These are phyloP conservation scores for Alloteropsis semialata DNA, from an alignment of 176 grass and related monocot species.

Conservation along the genomic window DNA sequence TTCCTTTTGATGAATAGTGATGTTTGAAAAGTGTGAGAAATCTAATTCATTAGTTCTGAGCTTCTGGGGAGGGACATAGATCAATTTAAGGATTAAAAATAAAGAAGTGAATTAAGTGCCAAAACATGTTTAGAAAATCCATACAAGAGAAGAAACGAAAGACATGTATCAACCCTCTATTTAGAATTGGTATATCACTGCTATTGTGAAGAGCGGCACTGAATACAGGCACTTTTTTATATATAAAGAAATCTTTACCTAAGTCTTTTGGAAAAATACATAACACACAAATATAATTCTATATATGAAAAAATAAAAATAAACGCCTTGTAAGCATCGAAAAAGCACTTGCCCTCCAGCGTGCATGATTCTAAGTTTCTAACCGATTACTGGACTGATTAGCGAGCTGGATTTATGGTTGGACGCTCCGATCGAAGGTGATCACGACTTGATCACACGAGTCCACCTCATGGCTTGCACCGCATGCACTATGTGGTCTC, in stretches of 20 bases:
- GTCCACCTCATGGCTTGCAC: constrained; percentile 18
- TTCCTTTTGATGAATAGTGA: too few species aligned
- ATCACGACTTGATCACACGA: constrained; percentile 25
- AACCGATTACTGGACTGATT: constrained; percentile 3
- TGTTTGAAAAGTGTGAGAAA: too few species aligned
- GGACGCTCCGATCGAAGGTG: background rate
- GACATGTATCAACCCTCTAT: background rate
- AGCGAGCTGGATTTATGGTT: constrained; percentile 18
- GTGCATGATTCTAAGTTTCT: background rate
- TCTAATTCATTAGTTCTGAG: background rate
- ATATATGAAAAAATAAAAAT: background rate
- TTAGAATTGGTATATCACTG: background rate
- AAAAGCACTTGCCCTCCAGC: background rate
- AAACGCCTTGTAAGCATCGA: background rate
- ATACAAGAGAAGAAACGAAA: background rate
- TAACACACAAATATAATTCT: too few species aligned
- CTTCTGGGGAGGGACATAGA: background rate
- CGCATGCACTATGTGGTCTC: background rate
- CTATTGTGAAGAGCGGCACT: background rate
- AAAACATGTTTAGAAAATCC: background rate
- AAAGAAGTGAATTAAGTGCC: background rate
- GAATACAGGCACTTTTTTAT: background rate
- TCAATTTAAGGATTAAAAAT: background rate
- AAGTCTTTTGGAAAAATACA: background rate
- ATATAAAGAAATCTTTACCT: background rate